These are phyloP conservation scores for Ogataea kodamae DNA, from an alignment of 805 yeast genomes.

Conservation along the genomic window DNA sequence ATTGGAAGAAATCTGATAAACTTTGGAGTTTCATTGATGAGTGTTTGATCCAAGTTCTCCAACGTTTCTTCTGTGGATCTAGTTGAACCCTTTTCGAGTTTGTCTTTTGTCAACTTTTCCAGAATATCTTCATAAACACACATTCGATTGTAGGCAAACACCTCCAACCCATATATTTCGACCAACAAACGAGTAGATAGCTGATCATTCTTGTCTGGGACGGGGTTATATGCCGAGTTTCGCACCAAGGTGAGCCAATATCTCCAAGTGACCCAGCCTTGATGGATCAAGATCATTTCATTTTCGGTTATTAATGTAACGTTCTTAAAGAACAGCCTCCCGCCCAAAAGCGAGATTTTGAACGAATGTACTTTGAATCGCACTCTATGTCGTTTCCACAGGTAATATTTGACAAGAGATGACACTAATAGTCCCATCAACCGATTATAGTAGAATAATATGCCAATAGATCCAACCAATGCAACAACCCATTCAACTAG, in stretches of 20 bases:
- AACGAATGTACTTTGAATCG: constrained; percentile 68
- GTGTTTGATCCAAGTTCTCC: constrained; percentile 3
- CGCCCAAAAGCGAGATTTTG: constrained; percentile 76
- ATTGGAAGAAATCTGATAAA: constrained; percentile 55
- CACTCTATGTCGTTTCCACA: constrained; percentile 63
- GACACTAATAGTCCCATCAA: constrained; percentile 61
- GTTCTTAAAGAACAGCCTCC: constrained; percentile 75
- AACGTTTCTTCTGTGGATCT: constrained; percentile 11
- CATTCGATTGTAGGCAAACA: constrained; percentile 78
- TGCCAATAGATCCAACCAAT: constrained; percentile 55
- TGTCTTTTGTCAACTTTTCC: constrained; percentile 24
- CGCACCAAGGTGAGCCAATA: constrained; percentile 69
- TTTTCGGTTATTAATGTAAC: constrained; percentile 70
- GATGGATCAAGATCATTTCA: constrained; percentile 64
- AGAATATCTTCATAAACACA: constrained; percentile 68
- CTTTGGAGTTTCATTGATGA: constrained; percentile 2
- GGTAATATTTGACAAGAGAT: constrained; percentile 42
- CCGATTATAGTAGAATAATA: constrained; percentile 76
- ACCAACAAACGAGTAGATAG: constrained; percentile 57
- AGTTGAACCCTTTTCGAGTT: constrained; percentile 4
- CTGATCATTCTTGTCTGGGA: constrained; percentile 37
- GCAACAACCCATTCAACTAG: constrained; percentile 78
- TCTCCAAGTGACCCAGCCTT: constrained; percentile 82
- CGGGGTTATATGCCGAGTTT: constrained; percentile 33
- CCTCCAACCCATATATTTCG: constrained; percentile 72